Base-by-base conservation (phyloP, 1,284 basidiomycete species). In the Sanguinoderma infundibulare region DNA sequence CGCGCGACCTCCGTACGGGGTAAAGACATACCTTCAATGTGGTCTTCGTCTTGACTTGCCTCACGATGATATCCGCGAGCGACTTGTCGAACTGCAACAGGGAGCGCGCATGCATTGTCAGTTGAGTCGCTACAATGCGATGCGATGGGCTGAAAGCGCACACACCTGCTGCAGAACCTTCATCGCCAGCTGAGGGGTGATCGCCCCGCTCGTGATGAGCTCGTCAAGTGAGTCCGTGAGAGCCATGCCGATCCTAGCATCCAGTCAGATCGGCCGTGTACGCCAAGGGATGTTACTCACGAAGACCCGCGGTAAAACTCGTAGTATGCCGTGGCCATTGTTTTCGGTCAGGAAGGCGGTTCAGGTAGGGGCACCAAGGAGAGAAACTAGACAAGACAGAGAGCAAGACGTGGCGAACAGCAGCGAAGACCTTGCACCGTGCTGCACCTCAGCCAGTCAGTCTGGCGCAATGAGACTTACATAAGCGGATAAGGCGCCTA, bases 191-290 rank as follows among this genome's bases (percentile, higher is more conserved):
- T 99, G 96, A 2, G 98, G 97, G 24, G 96, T 98, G 70, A 99
- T 98, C 61, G 95, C 92, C 1, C 97, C 97, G 69, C 92, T 94
- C 53, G 96, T 98, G 73, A 99, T 99, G 64, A 99, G 87, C 80
- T 99, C 97, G 79, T 99, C 97, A 69, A 99, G 87, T 65, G 97
- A 96, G 81, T 99, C 97, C n/a, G 97, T 98, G 58, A 99, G 85
- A 51, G 97, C 95, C 83, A 96, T 95, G 46, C 97, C 97, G 77
- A 98, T 95, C 67, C 97, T 98, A 70, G 10, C 40, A 24, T n/a
- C 50, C 59, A 61, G 55, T 61, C 55, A 64, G 61, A 55, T 59
- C 59, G 61, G 59, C 49, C 54, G 49, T 30, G 50, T 40, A 30
- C 26, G 24, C 58, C 66, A 62, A 35, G 47, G 56, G 55, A 30